These are phyloP conservation scores for Candolleomyces eurysporus DNA, from an alignment of 768 basidiomycete genomes.

Conservation along the genomic window DNA sequence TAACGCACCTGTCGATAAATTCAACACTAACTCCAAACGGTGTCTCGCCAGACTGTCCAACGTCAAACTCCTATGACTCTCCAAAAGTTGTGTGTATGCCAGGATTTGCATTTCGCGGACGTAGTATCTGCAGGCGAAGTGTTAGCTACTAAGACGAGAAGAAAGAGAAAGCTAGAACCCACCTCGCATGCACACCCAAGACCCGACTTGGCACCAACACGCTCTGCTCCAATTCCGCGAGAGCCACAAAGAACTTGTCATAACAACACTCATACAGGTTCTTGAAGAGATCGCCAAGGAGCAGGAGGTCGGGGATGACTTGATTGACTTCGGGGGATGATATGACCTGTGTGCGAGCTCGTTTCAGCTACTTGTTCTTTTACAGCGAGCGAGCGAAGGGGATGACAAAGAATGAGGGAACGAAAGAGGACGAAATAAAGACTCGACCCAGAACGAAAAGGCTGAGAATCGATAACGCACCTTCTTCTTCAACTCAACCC, in stretches of 20 bases:
- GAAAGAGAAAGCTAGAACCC: too few species aligned
- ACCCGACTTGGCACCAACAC: too few species aligned
- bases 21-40: slow-evolving; percentile 88
- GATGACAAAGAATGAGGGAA: background rate
- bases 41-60: slow-evolving; percentile 78
- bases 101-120: slow-evolving; percentile 95
- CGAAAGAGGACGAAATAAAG: background rate
- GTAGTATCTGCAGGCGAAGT: slow-evolving; percentile 93
- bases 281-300: slow-evolving; percentile 79
- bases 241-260: slow-evolving; percentile 87
- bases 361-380: too few species aligned
- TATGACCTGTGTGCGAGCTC: slow-evolving; percentile 56
- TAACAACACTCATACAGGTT: slow-evolving; percentile 93
- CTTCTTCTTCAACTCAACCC: slow-evolving; percentile 92
- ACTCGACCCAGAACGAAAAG: too few species aligned
- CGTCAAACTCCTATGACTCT: slow-evolving; percentile 86
- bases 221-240: slow-evolving; percentile 49
- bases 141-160: too few species aligned
- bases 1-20: slow-evolving; percentile 80
- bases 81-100: slow-evolving; percentile 89
- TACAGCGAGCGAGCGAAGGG: too few species aligned
- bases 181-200: too few species aligned
- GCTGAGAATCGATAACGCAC: slow-evolving; percentile 36
- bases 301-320: slow-evolving; percentile 77
- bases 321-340: slow-evolving; percentile 84